phyloP scores from a whole-genome alignment of 2,329 filamentous ascomycete genomes.

The Elsinoe arachidis region DNA sequence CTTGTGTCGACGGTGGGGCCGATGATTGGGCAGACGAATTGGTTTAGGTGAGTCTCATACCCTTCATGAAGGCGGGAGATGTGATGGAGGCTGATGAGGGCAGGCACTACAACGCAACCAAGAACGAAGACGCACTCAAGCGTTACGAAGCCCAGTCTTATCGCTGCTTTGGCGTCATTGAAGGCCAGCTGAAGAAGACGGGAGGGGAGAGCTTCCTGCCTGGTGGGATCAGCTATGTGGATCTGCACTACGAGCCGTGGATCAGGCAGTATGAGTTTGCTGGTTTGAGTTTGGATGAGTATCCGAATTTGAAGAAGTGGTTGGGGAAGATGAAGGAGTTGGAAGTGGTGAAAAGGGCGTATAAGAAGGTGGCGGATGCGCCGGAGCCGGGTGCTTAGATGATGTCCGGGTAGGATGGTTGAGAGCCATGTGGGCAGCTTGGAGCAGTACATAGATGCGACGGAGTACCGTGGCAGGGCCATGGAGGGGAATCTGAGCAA shows the following conservation, averaged over 20 bases:
- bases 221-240: constrained; percentile 31
- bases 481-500: too few relatives aligned
- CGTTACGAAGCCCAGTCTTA: constrained; percentile 34
- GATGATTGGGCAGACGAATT: constrained; percentile 31
- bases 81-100: neutral
- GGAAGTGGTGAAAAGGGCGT: constrained; percentile 34
- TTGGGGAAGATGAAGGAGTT: constrained; percentile 28
- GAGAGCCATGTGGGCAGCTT: neutral
- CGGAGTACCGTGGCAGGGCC: too few relatives aligned
- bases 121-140: constrained; percentile 36
- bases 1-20: constrained; percentile 34
- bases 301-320: constrained; percentile 35
- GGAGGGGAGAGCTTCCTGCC: constrained; percentile 32
- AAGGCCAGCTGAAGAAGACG: constrained; percentile 33
- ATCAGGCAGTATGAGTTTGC: constrained; percentile 32
- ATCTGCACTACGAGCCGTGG: constrained; percentile 38
- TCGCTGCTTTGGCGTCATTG: constrained; percentile 36
- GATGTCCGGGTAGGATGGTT: neutral
- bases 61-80: neutral
- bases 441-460: too few relatives aligned
- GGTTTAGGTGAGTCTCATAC: constrained; percentile 11
- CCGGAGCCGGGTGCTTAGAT: neutral
- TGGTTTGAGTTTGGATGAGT: constrained; percentile 32
- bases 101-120: constrained; percentile 29
- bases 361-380: constrained; percentile 27